These are phyloP conservation scores for Daldinia bambusicola DNA, from an alignment of 495 filamentous ascomycete genomes.

Conservation along the genomic window DNA sequence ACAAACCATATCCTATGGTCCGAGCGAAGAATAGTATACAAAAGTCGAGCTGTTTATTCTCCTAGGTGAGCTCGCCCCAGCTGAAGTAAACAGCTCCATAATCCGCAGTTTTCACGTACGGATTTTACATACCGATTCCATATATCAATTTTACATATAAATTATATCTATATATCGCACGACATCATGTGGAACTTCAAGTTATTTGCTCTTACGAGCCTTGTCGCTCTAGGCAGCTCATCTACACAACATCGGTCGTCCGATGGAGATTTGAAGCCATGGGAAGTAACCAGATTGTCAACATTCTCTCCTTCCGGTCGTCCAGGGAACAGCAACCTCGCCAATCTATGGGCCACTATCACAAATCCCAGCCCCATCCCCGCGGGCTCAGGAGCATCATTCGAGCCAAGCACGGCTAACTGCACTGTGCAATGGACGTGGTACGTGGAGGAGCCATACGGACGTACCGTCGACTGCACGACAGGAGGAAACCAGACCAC, in stretches of 20 bases:
- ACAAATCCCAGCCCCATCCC: slow-evolving; percentile 25
- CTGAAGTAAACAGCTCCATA: background rate
- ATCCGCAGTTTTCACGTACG: background rate
- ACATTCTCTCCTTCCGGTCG: slow-evolving; percentile 33
- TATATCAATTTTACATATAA: background rate
- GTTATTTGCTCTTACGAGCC: slow-evolving; percentile 11
- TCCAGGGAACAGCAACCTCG: slow-evolving; percentile 1
- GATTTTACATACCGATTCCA: background rate
- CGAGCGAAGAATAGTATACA: background rate
- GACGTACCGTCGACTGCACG: slow-evolving; percentile 6
- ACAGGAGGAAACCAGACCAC: background rate
- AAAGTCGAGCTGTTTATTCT: background rate
- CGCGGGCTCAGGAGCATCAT: slow-evolving; percentile 9
- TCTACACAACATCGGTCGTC: background rate
- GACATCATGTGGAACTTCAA: slow-evolving; percentile 18
- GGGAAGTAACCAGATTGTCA: slow-evolving; percentile 24
- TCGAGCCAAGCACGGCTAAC: slow-evolving; percentile 21
- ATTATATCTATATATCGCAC: background rate
- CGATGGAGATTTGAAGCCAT: slow-evolving; percentile 4
- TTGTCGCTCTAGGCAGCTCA: slow-evolving; percentile 20
- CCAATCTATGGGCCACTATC: slow-evolving; percentile 17
- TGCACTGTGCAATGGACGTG: slow-evolving; percentile 24
- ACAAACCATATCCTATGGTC: background rate
- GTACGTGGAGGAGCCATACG: slow-evolving; percentile 16
- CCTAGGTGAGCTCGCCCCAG: background rate